These are phyloP conservation scores for Starmerella davenportii DNA, from an alignment of 805 yeast species.

Conservation along the genomic window DNA sequence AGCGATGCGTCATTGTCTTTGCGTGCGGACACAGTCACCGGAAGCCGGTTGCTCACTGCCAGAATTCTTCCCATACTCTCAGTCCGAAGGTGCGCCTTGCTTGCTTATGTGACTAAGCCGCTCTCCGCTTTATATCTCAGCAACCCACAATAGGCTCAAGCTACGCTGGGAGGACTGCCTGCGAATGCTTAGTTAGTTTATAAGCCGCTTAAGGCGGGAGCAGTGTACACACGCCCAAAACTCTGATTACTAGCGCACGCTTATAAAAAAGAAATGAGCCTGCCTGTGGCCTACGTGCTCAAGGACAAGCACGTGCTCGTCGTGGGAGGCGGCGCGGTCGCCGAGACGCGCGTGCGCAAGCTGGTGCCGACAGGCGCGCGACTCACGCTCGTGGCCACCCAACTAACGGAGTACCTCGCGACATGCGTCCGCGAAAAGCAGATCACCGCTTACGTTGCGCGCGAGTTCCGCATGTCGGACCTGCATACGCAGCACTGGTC, in stretches of 20 bases:
- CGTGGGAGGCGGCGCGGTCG: slow-evolving; percentile 56
- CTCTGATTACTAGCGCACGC: too few species aligned
- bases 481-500: slow-evolving; percentile 32
- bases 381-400: slow-evolving; percentile 44
- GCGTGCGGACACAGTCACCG: slow-evolving; percentile 57
- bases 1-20: slow-evolving; percentile 28
- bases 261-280: slow-evolving; percentile 5
- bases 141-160: not conserved
- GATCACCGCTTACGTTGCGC: slow-evolving; percentile 2
- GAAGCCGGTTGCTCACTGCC: slow-evolving; percentile 86
- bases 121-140: too few species aligned
- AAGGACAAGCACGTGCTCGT: slow-evolving; percentile 44
- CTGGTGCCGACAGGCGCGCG: slow-evolving; percentile 51
- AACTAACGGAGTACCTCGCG: slow-evolving; percentile 30
- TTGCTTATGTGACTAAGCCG: not conserved
- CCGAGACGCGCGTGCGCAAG: slow-evolving; percentile 48
- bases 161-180: not conserved
- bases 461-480: slow-evolving; percentile 11
- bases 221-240: too few species aligned
- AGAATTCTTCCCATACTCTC: slow-evolving; percentile 30
- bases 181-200: not conserved
- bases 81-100: not conserved
- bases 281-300: slow-evolving; percentile 15
- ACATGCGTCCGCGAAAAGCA: slow-evolving; percentile 19
- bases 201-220: too few species aligned